Evolutionary conservation across 164 flowering plant genomes (phyloP), one percentile per base, ranked within the genome.

Genomic region (Magnolia sinica): DNA sequence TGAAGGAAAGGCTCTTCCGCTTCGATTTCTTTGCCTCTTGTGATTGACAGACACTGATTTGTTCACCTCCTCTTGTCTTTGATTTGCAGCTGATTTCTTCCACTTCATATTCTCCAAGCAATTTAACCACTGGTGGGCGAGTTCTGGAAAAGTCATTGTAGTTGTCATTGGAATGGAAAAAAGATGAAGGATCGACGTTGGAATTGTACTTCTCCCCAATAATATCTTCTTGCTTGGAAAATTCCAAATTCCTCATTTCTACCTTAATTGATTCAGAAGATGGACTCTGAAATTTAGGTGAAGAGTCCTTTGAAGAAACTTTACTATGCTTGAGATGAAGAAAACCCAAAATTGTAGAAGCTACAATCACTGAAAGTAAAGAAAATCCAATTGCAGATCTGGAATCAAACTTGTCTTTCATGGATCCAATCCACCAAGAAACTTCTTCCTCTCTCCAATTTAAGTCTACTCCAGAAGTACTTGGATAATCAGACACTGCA

Each of bases 81-180:
- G 50, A 70, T 37, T 37, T 37, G n/a, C 13, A 18, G 55, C 72
- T 70, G 20, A 45, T 45, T 70, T 70, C 72, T 29, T 55, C 55
- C 55, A 50, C 50, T 45, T 9, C 72, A 70, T 70, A 50, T 70
- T 70, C 72, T 29, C 72, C 72, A 45, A 70, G 72, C 52, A 70
- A 37, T 50, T 50, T 20, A 10, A 70, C 72, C 16, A 7, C 27
- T 0, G 72, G 50, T 8, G 50, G 23, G 9, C 16, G 3, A 70
- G 51, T 50, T 50, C 16, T 20, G 4, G 14, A 24, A 29, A 23
- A 65, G 22, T 65, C 68, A 20, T 65, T 11, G 4, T 22, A 20
- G 37, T 11, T 65, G 68, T 23, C 29, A 65, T 24, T 65, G 29
- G 29, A 65, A 65, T n/a, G 68, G 1, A 4, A 13, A 24, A 24